Percentiles rank a stretch among this genome's conserved stretches.
Evolutionary conservation across 371 early-diverging fungal genomes (phyloP).

Genomic region (Lichtheimia ornata): DNA sequence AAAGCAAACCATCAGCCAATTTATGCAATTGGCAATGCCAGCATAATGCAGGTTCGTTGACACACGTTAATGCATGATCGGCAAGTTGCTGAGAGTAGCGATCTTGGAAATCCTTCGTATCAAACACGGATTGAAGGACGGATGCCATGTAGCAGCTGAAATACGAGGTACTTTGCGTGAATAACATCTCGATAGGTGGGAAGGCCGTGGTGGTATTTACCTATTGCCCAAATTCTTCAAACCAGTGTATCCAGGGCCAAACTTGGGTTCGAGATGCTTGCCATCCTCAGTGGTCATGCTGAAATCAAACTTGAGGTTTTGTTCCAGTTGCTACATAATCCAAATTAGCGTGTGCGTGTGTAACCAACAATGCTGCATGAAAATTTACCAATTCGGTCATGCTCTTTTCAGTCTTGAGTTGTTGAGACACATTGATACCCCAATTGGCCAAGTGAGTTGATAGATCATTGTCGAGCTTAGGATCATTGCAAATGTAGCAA

Average conservation of each 20-base stretch:
- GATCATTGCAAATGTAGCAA: slow-evolving; percentile 92
- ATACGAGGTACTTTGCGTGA: neutral
- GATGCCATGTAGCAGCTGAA: slow-evolving; percentile 95
- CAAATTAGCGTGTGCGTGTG: neutral
- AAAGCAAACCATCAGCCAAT: slow-evolving; percentile 85
- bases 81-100: slow-evolving; percentile 54
- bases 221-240: slow-evolving; percentile 94
- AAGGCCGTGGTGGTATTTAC: slow-evolving; percentile 27
- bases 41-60: slow-evolving; percentile 68
- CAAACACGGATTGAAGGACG: slow-evolving; percentile 84
- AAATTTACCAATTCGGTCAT: slow-evolving; percentile 81
- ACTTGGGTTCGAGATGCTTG: slow-evolving; percentile 75
- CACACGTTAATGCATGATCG: slow-evolving; percentile 72
- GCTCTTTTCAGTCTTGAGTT: slow-evolving; percentile 91
- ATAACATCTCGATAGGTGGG: neutral
- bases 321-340: slow-evolving; percentile 77
- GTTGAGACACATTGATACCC: slow-evolving; percentile 85
- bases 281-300: slow-evolving; percentile 98
- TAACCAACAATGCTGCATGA: neutral
- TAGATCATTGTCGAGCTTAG: slow-evolving; percentile 78
- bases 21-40: slow-evolving; percentile 90
- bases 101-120: slow-evolving; percentile 69
- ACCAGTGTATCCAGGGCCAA: slow-evolving; percentile 92
- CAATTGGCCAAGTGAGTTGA: slow-evolving; percentile 78
- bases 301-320: slow-evolving; percentile 95